Conservation (phyloP, 345 rosid species). For the Rhodamnia argentea region DNA sequence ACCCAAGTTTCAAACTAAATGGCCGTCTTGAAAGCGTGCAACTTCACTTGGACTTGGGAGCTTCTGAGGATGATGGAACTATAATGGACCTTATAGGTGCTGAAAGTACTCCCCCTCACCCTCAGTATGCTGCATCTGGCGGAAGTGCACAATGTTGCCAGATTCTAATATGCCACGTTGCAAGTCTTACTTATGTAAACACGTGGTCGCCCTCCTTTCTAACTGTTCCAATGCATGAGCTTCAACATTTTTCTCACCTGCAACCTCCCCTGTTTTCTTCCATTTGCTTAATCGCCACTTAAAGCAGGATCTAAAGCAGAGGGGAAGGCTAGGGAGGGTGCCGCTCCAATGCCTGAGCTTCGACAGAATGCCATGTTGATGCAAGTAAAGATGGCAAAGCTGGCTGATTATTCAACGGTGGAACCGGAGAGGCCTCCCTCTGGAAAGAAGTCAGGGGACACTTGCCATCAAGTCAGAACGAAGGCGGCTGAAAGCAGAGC, state of each 20-base stretch:
- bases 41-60: no score
- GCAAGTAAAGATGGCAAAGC: not conserved
- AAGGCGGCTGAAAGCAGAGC: not conserved
- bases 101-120: no score
- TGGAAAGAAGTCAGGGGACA: not conserved
- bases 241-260: not conserved
- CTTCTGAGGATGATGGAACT: no score
- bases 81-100: no score
- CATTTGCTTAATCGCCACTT: not conserved
- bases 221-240: not conserved
- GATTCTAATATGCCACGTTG: no score
- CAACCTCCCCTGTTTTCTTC: not conserved
- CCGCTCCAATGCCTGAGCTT: not conserved
- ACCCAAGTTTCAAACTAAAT: not conserved
- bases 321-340: not conserved
- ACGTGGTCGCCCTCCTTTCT: no score
- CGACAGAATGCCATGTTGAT: not conserved
- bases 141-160: no score
- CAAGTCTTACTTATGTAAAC: no score
- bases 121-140: no score
- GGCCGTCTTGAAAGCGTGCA: no score
- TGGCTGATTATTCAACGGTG: not conserved
- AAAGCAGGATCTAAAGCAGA: accelerated
- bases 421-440: not conserved
- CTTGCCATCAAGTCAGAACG: not conserved